These are phyloP conservation scores for Alternaria longipes DNA, from an alignment of 2,329 filamentous ascomycete genomes.

Conservation along the genomic window DNA sequence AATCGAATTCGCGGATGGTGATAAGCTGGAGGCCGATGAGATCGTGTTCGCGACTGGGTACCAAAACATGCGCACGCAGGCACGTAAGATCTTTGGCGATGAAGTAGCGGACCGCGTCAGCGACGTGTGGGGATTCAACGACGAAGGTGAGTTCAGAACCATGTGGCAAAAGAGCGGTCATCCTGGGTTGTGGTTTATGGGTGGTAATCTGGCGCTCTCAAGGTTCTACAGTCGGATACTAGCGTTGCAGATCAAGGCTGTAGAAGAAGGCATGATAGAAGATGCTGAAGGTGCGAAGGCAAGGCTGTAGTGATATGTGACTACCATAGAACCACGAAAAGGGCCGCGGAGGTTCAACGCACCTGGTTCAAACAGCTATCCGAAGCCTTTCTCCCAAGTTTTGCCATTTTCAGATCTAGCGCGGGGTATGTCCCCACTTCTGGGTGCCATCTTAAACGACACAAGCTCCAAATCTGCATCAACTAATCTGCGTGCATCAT, in stretches of 20 bases:
- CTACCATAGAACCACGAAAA: not conserved
- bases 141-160: constrained; percentile 59
- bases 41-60: constrained; percentile 60
- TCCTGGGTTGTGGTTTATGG: constrained; percentile 57
- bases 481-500: constrained; percentile 1
- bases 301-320: constrained; percentile 6
- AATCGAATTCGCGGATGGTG: constrained; percentile 56
- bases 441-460: constrained; percentile 8
- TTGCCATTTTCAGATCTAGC: constrained; percentile 15
- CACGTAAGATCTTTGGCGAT: constrained; percentile 53
- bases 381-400: not conserved
- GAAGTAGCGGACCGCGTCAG: constrained; percentile 53
- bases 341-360: not conserved
- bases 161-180: constrained; percentile 50
- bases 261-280: constrained; percentile 41
- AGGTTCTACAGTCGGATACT: constrained; percentile 61
- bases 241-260: constrained; percentile 58
- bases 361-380: not conserved
- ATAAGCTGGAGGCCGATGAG: constrained; percentile 55
- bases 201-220: constrained; percentile 54
- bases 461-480: constrained; percentile 15
- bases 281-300: not conserved
- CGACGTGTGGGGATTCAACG: constrained; percentile 58
- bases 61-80: constrained; percentile 55
- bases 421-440: constrained; percentile 17